Conservation (phyloP, 2,329 filamentous ascomycete genomes). For the Eutypella sp. region DNA sequence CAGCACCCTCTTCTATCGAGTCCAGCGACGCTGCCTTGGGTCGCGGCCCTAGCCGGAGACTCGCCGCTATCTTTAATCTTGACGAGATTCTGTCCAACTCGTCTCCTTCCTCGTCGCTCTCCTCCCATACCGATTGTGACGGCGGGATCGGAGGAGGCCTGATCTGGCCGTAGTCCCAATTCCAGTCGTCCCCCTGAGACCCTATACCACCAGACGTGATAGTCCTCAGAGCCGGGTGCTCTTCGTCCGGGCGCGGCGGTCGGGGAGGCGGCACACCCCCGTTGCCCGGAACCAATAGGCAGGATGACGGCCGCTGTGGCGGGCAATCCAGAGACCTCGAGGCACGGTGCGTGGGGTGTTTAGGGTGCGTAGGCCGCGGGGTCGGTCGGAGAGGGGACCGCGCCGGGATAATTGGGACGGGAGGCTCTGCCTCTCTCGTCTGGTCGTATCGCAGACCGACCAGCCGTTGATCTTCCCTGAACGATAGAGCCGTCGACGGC, state of each 20-base stretch:
- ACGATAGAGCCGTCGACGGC: constrained; percentile 29
- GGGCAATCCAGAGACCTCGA: constrained; percentile 9
- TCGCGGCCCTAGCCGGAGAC: constrained; percentile 21
- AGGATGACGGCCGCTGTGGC: constrained; percentile 18
- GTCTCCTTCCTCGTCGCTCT: constrained; percentile 35
- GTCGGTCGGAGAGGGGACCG: constrained; percentile 31
- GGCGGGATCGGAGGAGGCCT: constrained; percentile 40
- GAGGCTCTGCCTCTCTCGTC: constrained; percentile 52
- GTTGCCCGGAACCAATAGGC: constrained; percentile 22
- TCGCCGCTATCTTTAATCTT: constrained; percentile 14
- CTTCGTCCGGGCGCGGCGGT: constrained; percentile 41
- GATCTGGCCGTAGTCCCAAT: constrained; percentile 47
- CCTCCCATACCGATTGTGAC: constrained; percentile 32
- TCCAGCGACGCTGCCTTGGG: constrained; percentile 28
- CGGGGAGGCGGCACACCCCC: constrained; percentile 31
- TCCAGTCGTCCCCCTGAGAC: constrained; percentile 36
- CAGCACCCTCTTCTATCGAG: constrained; percentile 19
- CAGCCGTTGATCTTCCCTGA: constrained; percentile 46
- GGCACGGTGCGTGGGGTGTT: constrained; percentile 14
- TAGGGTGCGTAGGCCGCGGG: constrained; percentile 19
- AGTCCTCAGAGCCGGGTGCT: constrained; percentile 48
- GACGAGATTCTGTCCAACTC: constrained; percentile 16
- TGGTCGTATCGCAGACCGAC: constrained; percentile 58
- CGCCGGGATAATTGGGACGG: constrained; percentile 47
- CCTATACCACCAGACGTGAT: constrained; percentile 20